These are phyloP conservation scores for Aspergillus novoparasiticus DNA, from an alignment of 2,329 filamentous ascomycete genomes.

Conservation along the genomic window DNA sequence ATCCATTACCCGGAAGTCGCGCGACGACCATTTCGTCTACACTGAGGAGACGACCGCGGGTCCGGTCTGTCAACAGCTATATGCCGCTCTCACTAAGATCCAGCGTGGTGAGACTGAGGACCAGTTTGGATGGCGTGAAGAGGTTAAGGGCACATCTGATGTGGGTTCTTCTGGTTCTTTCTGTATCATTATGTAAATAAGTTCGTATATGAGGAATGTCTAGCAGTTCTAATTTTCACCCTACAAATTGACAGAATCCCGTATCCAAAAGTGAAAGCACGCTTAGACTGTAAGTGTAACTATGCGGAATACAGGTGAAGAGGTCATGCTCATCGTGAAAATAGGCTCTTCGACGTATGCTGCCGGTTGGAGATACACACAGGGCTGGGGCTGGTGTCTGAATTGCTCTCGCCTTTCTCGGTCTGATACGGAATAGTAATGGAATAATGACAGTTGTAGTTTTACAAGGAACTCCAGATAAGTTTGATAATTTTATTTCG, in stretches of 20 bases:
- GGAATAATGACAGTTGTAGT: not conserved
- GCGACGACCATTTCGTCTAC: conserved; percentile 1
- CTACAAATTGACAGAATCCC: not conserved
- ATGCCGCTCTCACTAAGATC: not conserved
- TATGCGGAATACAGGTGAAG: not conserved
- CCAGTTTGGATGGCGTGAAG: not conserved
- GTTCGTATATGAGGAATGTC: not conserved
- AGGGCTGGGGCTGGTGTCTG: not conserved
- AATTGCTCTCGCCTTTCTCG: not conserved
- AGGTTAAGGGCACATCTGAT: not conserved
- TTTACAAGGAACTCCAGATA: too few species aligned
- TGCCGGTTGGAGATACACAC: not conserved
- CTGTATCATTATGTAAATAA: not conserved
- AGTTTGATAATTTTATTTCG: too few species aligned
- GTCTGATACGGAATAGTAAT: not conserved
- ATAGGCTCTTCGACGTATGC: not conserved
- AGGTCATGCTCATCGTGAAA: not conserved
- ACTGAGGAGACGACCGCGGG: not conserved
- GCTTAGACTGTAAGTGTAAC: not conserved
- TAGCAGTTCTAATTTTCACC: not conserved
- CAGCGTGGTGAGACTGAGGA: not conserved
- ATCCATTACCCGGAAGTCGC: conserved; percentile 27
- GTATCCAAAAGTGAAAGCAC: not conserved
- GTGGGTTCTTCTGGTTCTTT: not conserved
- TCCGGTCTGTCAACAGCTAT: not conserved